Conservation (phyloP, 2,329 filamentous ascomycete genomes). For the Emmonsiellopsis sp. region DNA sequence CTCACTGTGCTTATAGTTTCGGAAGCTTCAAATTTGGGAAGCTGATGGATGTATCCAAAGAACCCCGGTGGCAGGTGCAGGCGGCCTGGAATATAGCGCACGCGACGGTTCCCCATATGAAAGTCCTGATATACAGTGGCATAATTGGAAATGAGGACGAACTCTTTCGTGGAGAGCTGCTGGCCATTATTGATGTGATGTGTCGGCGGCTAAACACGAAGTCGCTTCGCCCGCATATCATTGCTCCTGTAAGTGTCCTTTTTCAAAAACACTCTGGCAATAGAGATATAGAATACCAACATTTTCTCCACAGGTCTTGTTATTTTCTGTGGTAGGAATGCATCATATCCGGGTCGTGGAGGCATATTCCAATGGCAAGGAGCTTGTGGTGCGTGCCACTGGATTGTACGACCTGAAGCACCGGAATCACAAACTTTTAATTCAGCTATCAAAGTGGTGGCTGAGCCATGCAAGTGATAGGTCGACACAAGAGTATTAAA, state of each 20-base stretch:
- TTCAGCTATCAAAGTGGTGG: conserved; percentile 5
- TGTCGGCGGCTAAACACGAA: conserved; percentile 1
- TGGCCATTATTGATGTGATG: conserved; percentile 9
- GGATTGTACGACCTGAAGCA: conserved; percentile 5
- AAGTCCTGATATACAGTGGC: conserved; percentile 6
- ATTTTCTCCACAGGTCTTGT: conserved; percentile 6
- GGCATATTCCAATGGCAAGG: conserved; percentile 8
- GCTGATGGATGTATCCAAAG: conserved; percentile 2
- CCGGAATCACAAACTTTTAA: conserved; percentile 2
- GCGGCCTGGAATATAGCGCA: neutral
- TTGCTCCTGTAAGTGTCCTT: conserved; percentile 7
- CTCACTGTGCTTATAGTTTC: conserved; percentile 1
- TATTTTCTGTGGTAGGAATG: conserved; percentile 8
- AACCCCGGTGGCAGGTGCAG: neutral
- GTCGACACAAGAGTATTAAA: conserved; percentile 1
- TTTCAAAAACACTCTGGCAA: neutral
- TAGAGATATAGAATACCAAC: neutral
- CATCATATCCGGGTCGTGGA: conserved; percentile 9
- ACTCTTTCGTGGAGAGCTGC: conserved; percentile 9
- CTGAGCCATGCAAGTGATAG: conserved; percentile 3
- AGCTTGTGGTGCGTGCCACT: conserved; percentile 9
- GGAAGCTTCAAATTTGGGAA: conserved; percentile 5
- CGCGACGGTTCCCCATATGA: conserved; percentile 8
- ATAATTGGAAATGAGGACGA: conserved; percentile 6
- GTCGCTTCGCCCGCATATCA: conserved; percentile 8